Evolutionary conservation across 2,329 filamentous ascomycete genomes (phyloP), one percentile per base, ranked within the genome.

Genomic region (Didymella lethalis): DNA sequence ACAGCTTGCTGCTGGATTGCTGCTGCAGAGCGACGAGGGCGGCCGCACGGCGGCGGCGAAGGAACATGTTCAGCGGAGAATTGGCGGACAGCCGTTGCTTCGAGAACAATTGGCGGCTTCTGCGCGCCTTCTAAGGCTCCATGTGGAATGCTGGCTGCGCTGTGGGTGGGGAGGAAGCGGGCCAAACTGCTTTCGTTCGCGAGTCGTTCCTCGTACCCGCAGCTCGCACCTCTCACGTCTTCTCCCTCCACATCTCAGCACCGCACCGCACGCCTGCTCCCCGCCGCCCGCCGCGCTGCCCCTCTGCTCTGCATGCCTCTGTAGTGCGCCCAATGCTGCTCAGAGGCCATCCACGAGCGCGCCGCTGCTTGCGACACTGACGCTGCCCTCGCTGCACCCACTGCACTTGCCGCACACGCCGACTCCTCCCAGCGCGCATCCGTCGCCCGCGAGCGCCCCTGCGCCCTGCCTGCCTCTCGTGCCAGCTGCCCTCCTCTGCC

Each of bases 331-430:
- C 68, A 65, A 73, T 74, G 70, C 71, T 70, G 69, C 70, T 68
- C 69, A 57, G 40, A 57, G 61, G 59, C 64, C 66, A 59, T 63
- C 64, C 61, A 45, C 67, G 70, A 64, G 71, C 65, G 72, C 48
- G 54, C 54, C 67, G 70, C 69, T 73, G 64, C 62, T 64, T 69
- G 70, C 69, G 69, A 72, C 71, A 67, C 69, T 71, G 71, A 72
- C 68, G 65, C 71, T 59, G 57, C 61, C 46, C 61, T 38, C 10
- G 44, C 49, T 53, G 48, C 67, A 57, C 64, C 62, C 57, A 44
- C 23, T 23, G 23, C 23, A 23, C 23, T 23, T 23, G 23, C 23
- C 23, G 23, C 23, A 23, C 40, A 45, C 58, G 20, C 31, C 47
- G 40, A 31, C 34, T 41, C 38, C 44, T 29, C 12, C 20, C 36